phyloP scores from a whole-genome alignment of 495 filamentous ascomycete species.

The Astrocystis sublimbata region DNA sequence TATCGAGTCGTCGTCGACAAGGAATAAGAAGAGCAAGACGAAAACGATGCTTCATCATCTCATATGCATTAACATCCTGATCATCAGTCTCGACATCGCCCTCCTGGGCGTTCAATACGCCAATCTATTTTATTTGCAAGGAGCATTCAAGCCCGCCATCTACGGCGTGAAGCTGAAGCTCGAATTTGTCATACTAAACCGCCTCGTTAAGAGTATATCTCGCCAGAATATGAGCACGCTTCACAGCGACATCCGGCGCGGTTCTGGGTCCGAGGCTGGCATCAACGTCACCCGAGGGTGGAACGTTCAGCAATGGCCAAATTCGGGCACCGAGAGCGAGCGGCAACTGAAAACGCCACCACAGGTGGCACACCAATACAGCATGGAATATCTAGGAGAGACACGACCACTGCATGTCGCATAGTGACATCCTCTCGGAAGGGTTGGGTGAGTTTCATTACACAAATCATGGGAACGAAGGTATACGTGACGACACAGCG shows the following conservation, averaged over 20 bases:
- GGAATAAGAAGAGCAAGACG: slow-evolving; percentile 17
- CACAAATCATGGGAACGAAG: not conserved
- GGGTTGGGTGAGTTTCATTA: not conserved
- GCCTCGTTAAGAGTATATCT: slow-evolving; percentile 34
- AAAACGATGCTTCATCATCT: slow-evolving; percentile 42
- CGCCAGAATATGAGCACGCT: slow-evolving; percentile 5
- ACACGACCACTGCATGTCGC: slow-evolving; percentile 6
- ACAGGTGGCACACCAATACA: slow-evolving; percentile 13
- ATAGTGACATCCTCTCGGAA: not conserved
- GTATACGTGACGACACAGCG: slow-evolving; percentile 2
- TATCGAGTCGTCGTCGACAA: slow-evolving; percentile 25
- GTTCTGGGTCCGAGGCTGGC: slow-evolving; percentile 1
- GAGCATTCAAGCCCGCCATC: slow-evolving; percentile 51
- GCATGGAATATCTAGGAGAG: slow-evolving; percentile 11
- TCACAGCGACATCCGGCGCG: slow-evolving; percentile 14
- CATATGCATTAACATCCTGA: slow-evolving; percentile 50
- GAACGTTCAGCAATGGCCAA: slow-evolving; percentile 8
- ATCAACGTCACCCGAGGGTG: slow-evolving; percentile 7
- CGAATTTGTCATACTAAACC: slow-evolving; percentile 55
- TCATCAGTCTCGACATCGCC: slow-evolving; percentile 50
- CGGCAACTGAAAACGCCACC: slow-evolving; percentile 2
- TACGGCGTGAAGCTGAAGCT: slow-evolving; percentile 59
- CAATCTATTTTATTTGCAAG: slow-evolving; percentile 50
- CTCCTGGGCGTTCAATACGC: slow-evolving; percentile 51
- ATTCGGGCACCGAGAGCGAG: slow-evolving; percentile 2